Evolutionary conservation across 345 rosid genomes (phyloP), one percentile per base, ranked within the genome.

Genomic region (Corchorus capsularis): DNA sequence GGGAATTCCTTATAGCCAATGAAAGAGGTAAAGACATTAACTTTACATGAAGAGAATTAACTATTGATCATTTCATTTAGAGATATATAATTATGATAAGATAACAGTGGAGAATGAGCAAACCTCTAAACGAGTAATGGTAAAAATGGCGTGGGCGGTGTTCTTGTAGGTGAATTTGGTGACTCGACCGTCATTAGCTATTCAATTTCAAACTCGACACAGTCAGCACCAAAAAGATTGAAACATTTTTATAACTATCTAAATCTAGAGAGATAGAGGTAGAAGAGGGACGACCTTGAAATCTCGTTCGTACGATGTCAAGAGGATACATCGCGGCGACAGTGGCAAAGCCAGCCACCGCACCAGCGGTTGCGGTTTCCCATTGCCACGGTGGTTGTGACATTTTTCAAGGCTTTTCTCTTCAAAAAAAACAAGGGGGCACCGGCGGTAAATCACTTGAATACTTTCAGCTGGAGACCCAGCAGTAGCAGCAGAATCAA

Each of bases 351-450:
- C 99, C 99, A 1, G 99, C 96, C 17, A 87, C 73, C 77, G 91
- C 94, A 14, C 99, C 97, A 50, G 99, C 98, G 19, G 86, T 81
- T 81, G 98, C 93, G 75, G 87, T 92, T 84, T 92, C 91, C 99
- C 97, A 92, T 80, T 88, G 93, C 98, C 92, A 86, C 50, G 61
- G 60, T 60, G 86, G 17, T 81, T 56, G 14, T 6, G 82, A 75
- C 79, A 76, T 54, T 41, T 65, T 10, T 14, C 15, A 39, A 39
- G 43, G 43, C 4, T 39, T 39, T 39, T 39, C 43, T 20, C 3
- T 7, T 3, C 27, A 14, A 20, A 43, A 43, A 66, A 13, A 10
- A 13, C 4, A 27, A 14, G 46, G 13, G 13, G 0, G 3, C 2
- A 17, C 7, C 41, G 3, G 6, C 20, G 20, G 4, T 14, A 14